Conservation (phyloP, 2,329 filamentous ascomycete species). For the Ploettnerulaceae sp. region DNA sequence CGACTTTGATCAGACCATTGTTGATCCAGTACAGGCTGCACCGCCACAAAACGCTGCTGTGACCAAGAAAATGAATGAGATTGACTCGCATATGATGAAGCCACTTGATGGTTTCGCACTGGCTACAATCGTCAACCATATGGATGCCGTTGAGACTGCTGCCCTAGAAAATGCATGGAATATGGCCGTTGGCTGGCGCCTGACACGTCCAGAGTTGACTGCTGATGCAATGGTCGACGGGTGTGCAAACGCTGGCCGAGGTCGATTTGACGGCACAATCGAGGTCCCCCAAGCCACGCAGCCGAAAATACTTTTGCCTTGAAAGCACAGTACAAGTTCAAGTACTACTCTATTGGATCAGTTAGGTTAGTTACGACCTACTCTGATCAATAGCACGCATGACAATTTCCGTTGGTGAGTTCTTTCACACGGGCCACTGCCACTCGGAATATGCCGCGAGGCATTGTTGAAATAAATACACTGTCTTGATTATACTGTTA, state of each 20-base stretch:
- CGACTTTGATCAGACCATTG: conserved; percentile 30
- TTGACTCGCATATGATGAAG: conserved; percentile 32
- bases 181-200: conserved; percentile 25
- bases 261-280: conserved; percentile 30
- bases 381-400: no score
- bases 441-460: no score
- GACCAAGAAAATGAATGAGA: conserved; percentile 25
- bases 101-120: conserved; percentile 23
- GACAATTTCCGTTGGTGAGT: no score
- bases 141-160: conserved; percentile 19
- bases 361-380: no score
- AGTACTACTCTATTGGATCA: no score
- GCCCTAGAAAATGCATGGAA: conserved; percentile 29
- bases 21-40: conserved; percentile 16
- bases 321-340: not conserved
- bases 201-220: conserved; percentile 9
- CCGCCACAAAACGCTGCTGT: conserved; percentile 15
- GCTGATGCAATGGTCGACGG: conserved; percentile 28
- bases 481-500: no score
- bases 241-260: conserved; percentile 22
- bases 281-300: conserved; percentile 10
- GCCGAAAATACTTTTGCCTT: not conserved
- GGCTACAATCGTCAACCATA: conserved; percentile 28
- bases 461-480: no score
- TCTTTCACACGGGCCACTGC: no score